phyloP scores from a whole-genome alignment of 306 rosid species.

The Vigna hirtella region DNA sequence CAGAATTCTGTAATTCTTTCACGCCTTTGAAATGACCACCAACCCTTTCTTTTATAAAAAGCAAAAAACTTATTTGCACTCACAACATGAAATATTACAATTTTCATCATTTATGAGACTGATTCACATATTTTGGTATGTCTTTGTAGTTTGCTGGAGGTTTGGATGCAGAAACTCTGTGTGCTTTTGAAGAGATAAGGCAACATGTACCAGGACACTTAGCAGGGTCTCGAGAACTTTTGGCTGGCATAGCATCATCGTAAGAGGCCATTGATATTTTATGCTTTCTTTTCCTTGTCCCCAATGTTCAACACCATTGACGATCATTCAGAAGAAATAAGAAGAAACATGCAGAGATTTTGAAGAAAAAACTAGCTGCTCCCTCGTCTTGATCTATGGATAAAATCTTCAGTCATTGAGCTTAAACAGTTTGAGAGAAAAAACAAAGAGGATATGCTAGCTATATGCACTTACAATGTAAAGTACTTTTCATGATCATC shows the following conservation, averaged over 20 bases:
- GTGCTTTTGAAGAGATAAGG: conserved; percentile 79
- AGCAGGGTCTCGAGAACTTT: conserved; percentile 59
- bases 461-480: background rate
- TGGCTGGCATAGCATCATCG: conserved; percentile 62
- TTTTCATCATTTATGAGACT: background rate
- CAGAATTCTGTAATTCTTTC: no score
- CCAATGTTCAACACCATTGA: conserved; percentile 8
- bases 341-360: conserved; percentile 22
- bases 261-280: conserved; percentile 43
- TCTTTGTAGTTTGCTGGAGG: conserved; percentile 84
- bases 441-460: background rate
- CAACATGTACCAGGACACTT: conserved; percentile 62
- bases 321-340: conserved; percentile 20
- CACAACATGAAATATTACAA: background rate
- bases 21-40: background rate
- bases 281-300: conserved; percentile 22
- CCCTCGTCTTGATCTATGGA: background rate
- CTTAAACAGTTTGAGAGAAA: background rate
- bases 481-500: background rate
- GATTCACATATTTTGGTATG: background rate
- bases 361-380: conserved; percentile 24
- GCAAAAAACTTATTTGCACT: background rate
- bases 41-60: background rate
- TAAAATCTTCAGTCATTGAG: conserved; percentile 1
- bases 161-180: conserved; percentile 76